Evolutionary conservation across 164 flowering plant genomes (phyloP), one percentile per base, ranked within the genome.

Genomic region (Aristolochia fimbriata): DNA sequence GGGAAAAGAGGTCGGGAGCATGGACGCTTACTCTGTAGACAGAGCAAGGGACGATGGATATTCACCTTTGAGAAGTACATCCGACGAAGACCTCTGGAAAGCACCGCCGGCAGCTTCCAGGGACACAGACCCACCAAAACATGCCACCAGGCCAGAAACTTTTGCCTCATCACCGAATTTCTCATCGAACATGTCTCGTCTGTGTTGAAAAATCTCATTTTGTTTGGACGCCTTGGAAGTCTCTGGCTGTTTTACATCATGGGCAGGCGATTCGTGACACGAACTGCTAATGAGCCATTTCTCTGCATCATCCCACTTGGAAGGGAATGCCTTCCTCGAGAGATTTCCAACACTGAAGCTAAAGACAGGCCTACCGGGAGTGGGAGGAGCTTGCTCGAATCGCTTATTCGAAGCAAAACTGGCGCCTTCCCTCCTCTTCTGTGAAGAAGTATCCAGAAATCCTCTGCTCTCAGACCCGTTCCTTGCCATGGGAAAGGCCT

Each of bases 241-340:
- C 13, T 74, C 76, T 9, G 57, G 63, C 17, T 74, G 58, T 68
- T 69, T 74, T 47, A 66, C 68, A 3, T 62, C 19, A 69, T 81
- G 85, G 49, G 81, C 85, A 58, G 94, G 94, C 33, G 96, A 91
- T 11, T 79, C 88, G 66, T 85, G 77, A 74, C 82, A 76, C 62
- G 89, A 73, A 51, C 73, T 78, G 58, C 75, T 77, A 9, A 77
- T 74, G 24, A 92, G 77, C 98, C 98, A 92, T 73, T 89, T 92
- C 70, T 87, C 88, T 24, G 98, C 98, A 73, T 92, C 89, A 65
- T 87, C 96, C 98, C 96, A 92, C 63, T 92, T 92, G 6, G 98
- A 92, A 70, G 98, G 96, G 47, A 84, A 74, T 49, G 67, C 70
- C 66, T 83, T 89, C 63, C 84, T 83, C 4, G 84, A 59, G 51